Evolutionary conservation across 768 basidiomycete genomes (phyloP), one percentile per base, ranked within the genome.

Genomic region (Macrolepiota albuminosa): DNA sequence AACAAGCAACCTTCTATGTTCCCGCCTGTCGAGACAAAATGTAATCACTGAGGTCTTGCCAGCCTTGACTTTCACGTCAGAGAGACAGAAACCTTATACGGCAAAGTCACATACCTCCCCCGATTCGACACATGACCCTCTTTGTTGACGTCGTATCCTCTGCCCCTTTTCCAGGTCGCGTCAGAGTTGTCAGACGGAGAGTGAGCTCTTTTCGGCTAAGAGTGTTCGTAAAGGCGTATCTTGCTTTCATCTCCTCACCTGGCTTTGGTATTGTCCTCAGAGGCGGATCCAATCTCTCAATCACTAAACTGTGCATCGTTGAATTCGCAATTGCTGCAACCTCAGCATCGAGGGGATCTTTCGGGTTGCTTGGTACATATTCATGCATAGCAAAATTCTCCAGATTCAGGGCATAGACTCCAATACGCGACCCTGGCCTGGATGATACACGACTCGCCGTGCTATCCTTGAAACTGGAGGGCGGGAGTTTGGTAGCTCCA

Each of bases 111-210:
- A 68, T 64, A 87, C 91, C 91, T 72, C 90, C 91, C 49, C 93
- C 93, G 62, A 95, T 88, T 61, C 93, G 86, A 74, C 89, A 92
- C 88, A 95, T 89, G 34, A 95, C 93, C 73, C 93, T 95, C 83
- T 89, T 92, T 61, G 84, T 84, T 59, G 47, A 56, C 13, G 74
- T 83, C 65, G 79, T 77, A 64, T 75, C 80, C 50, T 74, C 76
- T 58, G 78, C 77, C 52, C 77, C 71, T 68, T 78, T 78, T 26
- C 79, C 79, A 11, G 81, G 74, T 51, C 93, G 82, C 56, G 85
- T 84, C 69, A 92, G 77, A 49, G 91, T 89, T 48, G 92, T 90
- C 73, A 95, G 74, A 64, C 88, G 83, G 71, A 89, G 91, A 29
- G 86, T 88, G 39, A 95, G 81, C 39, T 87, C 79, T 76, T 92